phyloP scores from a whole-genome alignment of 495 filamentous ascomycete genomes.

The Annulohypoxylon maeteangense region DNA sequence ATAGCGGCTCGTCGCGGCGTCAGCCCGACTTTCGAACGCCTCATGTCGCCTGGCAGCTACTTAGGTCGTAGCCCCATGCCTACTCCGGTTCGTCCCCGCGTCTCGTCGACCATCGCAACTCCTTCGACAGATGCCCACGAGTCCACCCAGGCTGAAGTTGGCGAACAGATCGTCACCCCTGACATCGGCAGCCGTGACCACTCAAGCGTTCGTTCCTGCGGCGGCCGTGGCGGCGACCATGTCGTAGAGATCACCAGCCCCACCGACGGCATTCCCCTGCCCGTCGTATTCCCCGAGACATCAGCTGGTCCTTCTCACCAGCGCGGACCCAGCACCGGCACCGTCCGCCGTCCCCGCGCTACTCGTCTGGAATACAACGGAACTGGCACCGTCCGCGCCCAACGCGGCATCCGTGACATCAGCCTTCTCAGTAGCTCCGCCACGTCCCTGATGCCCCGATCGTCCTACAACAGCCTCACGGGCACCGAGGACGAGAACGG shows the following conservation, averaged over 20 bases:
- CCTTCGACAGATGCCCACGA: background rate
- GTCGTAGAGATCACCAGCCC: background rate
- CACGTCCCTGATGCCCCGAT: background rate
- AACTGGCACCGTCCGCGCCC: background rate
- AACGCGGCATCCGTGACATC: background rate
- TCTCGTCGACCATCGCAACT: background rate
- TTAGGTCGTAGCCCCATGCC: background rate
- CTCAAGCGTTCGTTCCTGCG: background rate
- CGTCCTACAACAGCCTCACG: background rate
- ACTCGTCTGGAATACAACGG: background rate
- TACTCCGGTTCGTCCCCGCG: background rate
- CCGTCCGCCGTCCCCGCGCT: background rate
- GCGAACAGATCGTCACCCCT: background rate
- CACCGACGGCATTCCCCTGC: background rate
- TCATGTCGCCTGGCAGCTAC: background rate
- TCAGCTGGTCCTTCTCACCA: background rate
- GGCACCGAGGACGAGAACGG: background rate
- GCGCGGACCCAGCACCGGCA: background rate
- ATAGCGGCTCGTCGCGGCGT: background rate
- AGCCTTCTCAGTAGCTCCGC: background rate
- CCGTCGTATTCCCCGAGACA: background rate
- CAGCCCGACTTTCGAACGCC: background rate
- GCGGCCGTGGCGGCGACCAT: background rate
- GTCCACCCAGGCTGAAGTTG: background rate
- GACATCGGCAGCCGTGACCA: background rate